phyloP scores from a whole-genome alignment of 768 basidiomycete species.

The Chlorophyllum brunneum region DNA sequence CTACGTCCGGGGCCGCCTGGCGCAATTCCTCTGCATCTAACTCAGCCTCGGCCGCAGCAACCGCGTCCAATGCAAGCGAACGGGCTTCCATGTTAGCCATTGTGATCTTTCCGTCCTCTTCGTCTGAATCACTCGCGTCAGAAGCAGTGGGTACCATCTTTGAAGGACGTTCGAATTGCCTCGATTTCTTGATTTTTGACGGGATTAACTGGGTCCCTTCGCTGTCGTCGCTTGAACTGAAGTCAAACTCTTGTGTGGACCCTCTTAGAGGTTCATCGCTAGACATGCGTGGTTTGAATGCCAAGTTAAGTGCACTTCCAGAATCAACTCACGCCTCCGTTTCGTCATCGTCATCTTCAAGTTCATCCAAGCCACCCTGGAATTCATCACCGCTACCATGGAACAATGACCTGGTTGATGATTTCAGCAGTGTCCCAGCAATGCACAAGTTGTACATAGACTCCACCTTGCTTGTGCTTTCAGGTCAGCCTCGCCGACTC shows the following conservation, averaged over 20 bases:
- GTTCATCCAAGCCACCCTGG: slow-evolving; percentile 46
- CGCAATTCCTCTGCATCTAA: slow-evolving; percentile 66
- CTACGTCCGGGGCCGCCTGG: slow-evolving; percentile 44
- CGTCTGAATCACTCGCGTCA: slow-evolving; percentile 40
- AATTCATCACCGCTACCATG: slow-evolving; percentile 42
- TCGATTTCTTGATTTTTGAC: slow-evolving; percentile 46
- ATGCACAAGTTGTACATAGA: background rate
- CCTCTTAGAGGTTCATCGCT: slow-evolving; percentile 52
- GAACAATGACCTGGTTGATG: slow-evolving; percentile 37
- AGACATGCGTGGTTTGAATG: slow-evolving; percentile 8
- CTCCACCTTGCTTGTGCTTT: slow-evolving; percentile 39
- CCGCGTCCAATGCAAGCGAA: slow-evolving; percentile 72
- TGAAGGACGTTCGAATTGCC: slow-evolving; percentile 42
- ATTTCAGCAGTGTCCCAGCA: background rate
- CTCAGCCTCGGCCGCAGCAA: slow-evolving; percentile 63
- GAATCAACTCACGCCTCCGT: slow-evolving; percentile 20
- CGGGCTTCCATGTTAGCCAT: slow-evolving; percentile 80
- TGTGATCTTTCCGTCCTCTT: slow-evolving; percentile 57
- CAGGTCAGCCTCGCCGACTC: slow-evolving; percentile 34
- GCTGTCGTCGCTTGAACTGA: slow-evolving; percentile 61
- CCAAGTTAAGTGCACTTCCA: background rate
- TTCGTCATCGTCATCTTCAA: slow-evolving; percentile 47
- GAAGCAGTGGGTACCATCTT: slow-evolving; percentile 51
- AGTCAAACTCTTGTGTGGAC: slow-evolving; percentile 56
- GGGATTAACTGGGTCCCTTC: slow-evolving; percentile 34